Evolutionary conservation across 2,329 filamentous ascomycete genomes (phyloP), one percentile per base, ranked within the genome.

Genomic region (Aspergillus vadensis): DNA sequence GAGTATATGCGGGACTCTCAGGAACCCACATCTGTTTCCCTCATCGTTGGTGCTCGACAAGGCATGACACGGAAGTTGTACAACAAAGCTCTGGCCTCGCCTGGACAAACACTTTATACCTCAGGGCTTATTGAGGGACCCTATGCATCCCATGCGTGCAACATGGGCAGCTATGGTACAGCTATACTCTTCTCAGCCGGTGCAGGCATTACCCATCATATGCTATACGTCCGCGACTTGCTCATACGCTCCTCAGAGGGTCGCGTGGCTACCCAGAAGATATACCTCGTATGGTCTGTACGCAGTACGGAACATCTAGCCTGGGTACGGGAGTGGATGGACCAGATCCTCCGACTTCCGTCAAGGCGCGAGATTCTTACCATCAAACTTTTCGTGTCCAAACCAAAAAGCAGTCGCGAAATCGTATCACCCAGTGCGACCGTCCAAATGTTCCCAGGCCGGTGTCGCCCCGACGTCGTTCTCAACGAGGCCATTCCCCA

Each of bases 291-390:
- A 68, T 89, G 86, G 86, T 83, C 82, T 3, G 82, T 89, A 21
- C 84, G 85, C 8, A 83, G 81, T 60, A 83, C 82, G 4, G 86
- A 88, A 59, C 81, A 82, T 55, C 80, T 89, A 15, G 80, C 84
- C 67, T 89, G 86, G 86, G 82, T 88, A n/a, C 82, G 82, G 8
- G 78, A 80, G 2, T 89, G 85, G 83, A 89, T 89, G 86, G 85
- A 88, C 72, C 78, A 84, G 67, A 85, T 89, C 63, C 78, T 89
- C 39, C 79, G 80, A 23, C 82, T 88, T 75, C 84, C 85, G 2
- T 79, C 80, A 10, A 83, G 86, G 7, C 79, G 85, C 58, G 82
- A 88, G 27, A 78, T 86, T 15, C 80, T 89, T 12, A 80, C 80
- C 54, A 83, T 88, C 62, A 82, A 85, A 67, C 79, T 89, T 4